Conservation (phyloP, 176 grass and related monocot genomes). For the Cymbopogon citratus region DNA sequence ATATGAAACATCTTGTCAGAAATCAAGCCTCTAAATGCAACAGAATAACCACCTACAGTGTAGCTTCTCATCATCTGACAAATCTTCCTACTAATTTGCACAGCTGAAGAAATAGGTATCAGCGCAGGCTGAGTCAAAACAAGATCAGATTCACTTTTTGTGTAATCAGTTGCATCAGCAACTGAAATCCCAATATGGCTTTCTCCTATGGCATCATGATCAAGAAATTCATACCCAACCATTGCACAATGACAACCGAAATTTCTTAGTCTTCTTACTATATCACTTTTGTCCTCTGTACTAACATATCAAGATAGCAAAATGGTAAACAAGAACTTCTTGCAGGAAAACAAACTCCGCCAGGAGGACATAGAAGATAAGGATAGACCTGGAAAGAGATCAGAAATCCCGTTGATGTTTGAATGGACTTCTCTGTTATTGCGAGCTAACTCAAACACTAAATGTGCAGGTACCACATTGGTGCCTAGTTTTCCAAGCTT, state of each 20-base stretch:
- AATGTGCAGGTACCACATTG: constrained; percentile 35
- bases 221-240: constrained; percentile 40
- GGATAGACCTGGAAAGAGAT: constrained; percentile 35
- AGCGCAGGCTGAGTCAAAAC: constrained; percentile 35
- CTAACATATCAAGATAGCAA: constrained; percentile 27
- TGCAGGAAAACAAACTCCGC: not conserved
- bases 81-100: constrained; percentile 38
- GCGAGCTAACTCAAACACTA: constrained; percentile 30
- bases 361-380: not conserved
- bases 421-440: constrained; percentile 31
- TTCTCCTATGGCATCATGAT: constrained; percentile 50
- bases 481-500: constrained; percentile 42
- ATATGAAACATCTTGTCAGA: not conserved
- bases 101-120: constrained; percentile 31
- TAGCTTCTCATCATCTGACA: constrained; percentile 34
- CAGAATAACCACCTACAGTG: constrained; percentile 20
- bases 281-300: constrained; percentile 39
- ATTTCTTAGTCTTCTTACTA: constrained; percentile 28
- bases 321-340: constrained; percentile 24
- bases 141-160: constrained; percentile 52
- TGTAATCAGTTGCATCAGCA: constrained; percentile 45
- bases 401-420: constrained; percentile 22
- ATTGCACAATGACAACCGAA: constrained; percentile 29
- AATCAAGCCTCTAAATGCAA: constrained; percentile 19
- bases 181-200: constrained; percentile 44